Conservation (phyloP, 768 basidiomycete genomes). For the Termitomyces sp. region DNA sequence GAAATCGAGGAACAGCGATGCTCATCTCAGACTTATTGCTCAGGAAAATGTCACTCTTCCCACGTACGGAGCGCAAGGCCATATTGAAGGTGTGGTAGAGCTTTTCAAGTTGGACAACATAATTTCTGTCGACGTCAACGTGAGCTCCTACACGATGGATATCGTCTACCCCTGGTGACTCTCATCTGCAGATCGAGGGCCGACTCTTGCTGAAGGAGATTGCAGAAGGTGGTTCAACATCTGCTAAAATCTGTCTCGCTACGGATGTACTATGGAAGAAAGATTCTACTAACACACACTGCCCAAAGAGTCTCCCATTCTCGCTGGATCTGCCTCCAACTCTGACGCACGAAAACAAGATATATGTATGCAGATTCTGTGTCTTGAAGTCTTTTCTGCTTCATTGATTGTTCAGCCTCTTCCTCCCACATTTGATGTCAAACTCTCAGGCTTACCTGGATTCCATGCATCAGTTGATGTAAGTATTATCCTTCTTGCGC, state of each 20-base stretch:
- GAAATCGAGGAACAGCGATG: slow-evolving; percentile 47
- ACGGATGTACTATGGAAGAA: slow-evolving; percentile 55
- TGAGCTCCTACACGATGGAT: slow-evolving; percentile 13
- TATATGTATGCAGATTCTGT: slow-evolving; percentile 39
- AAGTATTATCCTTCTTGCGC: slow-evolving; percentile 9
- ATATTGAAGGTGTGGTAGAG: slow-evolving; percentile 52
- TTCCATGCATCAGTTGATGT: slow-evolving; percentile 60
- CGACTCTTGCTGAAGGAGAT: slow-evolving; percentile 53
- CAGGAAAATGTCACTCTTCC: slow-evolving; percentile 53
- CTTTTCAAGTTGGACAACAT: slow-evolving; percentile 49
- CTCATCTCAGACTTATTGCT: slow-evolving; percentile 42
- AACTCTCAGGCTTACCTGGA: slow-evolving; percentile 66
- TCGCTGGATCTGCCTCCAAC: slow-evolving; percentile 49
- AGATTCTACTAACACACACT: slow-evolving; percentile 32
- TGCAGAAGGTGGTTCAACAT: slow-evolving; percentile 58
- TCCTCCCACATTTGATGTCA: slow-evolving; percentile 65
- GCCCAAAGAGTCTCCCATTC: slow-evolving; percentile 51
- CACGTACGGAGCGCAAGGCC: slow-evolving; percentile 45
- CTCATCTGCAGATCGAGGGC: slow-evolving; percentile 50
- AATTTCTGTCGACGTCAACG: slow-evolving; percentile 61
- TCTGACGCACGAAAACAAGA: slow-evolving; percentile 48
- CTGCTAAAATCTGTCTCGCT: slow-evolving; percentile 45
- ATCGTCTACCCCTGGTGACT: not conserved
- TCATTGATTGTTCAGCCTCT: slow-evolving; percentile 41
- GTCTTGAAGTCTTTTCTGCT: not conserved